phyloP scores from a whole-genome alignment of 306 rosid genomes.

The Canavalia gladiata region DNA sequence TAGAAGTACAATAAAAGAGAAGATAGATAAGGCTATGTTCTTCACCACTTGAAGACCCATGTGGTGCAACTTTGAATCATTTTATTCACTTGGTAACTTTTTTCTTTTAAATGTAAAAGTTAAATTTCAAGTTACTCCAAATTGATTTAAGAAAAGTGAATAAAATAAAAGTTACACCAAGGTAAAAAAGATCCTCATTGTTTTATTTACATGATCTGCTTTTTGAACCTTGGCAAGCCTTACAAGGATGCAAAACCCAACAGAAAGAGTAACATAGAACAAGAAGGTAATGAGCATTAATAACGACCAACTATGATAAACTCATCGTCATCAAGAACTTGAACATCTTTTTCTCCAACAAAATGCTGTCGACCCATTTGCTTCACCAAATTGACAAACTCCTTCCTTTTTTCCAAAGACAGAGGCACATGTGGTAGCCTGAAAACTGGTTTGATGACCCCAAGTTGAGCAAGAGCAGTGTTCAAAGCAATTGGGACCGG shows the following conservation, averaged over 20 bases:
- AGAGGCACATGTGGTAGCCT: slow-evolving; percentile 91
- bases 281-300: neutral
- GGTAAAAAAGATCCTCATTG: no score
- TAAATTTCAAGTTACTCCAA: no score
- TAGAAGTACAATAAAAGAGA: no score
- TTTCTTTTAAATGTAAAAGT: no score
- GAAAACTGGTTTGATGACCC: slow-evolving; percentile 89
- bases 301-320: slow-evolving; percentile 44
- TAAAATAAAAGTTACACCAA: no score
- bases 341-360: slow-evolving; percentile 73
- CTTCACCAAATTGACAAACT: slow-evolving; percentile 79
- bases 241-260: neutral
- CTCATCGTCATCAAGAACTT: slow-evolving; percentile 72
- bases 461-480: slow-evolving; percentile 92
- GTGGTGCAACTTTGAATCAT: no score
- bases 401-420: slow-evolving; percentile 73
- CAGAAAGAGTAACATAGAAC: neutral
- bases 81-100: no score
- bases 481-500: slow-evolving; percentile 77
- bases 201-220: no score
- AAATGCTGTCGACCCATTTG: slow-evolving; percentile 78
- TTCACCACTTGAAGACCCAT: no score
- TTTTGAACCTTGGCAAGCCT: neutral
- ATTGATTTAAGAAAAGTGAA: no score
- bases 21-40: no score